These are phyloP conservation scores for Gentiana macrophylla DNA, from an alignment of 257 asterid species.

Conservation along the genomic window DNA sequence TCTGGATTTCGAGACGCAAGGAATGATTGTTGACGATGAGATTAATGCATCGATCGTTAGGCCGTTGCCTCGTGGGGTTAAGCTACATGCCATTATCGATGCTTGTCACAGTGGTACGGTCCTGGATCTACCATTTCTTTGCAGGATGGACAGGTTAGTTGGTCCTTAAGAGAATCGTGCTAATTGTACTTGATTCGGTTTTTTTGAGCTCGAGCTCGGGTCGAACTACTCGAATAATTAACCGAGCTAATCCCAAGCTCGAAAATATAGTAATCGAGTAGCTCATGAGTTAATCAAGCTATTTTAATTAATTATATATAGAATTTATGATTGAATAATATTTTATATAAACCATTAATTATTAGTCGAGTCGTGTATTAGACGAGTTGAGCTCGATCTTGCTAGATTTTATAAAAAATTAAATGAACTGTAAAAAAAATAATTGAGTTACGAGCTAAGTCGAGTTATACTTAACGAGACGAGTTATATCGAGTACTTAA, in stretches of 20 bases:
- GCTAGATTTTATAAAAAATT: no score
- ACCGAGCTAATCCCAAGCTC: no score
- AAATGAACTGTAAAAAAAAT: no score
- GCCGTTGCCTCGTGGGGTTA: constrained; percentile 81
- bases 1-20: constrained; percentile 61
- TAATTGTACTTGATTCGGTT: neutral
- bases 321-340: no score
- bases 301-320: no score
- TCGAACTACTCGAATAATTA: no score
- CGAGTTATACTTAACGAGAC: neutral
- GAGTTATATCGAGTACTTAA: neutral
- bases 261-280: no score
- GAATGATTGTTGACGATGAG: constrained; percentile 82
- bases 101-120: constrained; percentile 95
- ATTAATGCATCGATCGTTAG: constrained; percentile 64
- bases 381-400: neutral
- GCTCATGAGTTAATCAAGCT: no score
- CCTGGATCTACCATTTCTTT: constrained; percentile 76
- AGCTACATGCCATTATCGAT: constrained; percentile 90
- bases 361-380: no score
- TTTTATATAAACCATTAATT: no score
- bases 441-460: no score
- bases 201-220: no score
- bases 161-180: neutral
- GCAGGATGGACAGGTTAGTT: constrained; percentile 86